Percentiles rank a stretch among this genome's conserved stretches.
phyloP scores from a whole-genome alignment of 768 basidiomycete species.

The Pleurotus platypus region DNA sequence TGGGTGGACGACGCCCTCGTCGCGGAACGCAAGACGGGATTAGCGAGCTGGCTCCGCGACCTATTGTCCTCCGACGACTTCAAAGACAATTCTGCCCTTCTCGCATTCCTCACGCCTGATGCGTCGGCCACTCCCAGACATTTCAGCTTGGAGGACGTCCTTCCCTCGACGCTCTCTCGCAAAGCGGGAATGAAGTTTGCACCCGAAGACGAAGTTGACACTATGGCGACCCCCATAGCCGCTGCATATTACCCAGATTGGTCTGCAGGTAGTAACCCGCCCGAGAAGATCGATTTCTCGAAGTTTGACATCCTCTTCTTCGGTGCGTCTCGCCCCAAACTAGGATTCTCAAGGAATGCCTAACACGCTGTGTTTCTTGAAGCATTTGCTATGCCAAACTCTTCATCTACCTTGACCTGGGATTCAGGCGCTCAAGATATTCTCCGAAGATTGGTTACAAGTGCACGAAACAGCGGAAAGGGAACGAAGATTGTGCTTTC shows the following conservation, averaged over 20 bases:
- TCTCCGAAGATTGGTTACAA: constrained; percentile 52
- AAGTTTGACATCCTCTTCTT: constrained; percentile 69
- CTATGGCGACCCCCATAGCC: constrained; percentile 29
- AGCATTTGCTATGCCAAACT: constrained; percentile 73
- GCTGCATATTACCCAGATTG: constrained; percentile 53
- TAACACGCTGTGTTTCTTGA: constrained; percentile 9
- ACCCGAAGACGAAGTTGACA: constrained; percentile 15
- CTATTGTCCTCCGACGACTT: constrained; percentile 34
- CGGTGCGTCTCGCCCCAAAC: constrained; percentile 27
- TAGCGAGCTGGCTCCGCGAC: constrained; percentile 37
- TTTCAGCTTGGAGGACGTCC: constrained; percentile 41
- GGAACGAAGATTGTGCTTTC: constrained; percentile 66
- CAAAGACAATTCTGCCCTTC: constrained; percentile 27
- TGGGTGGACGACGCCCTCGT: constrained; percentile 54
- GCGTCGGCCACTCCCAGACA: constrained; percentile 16
- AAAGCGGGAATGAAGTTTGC: constrained; percentile 26
- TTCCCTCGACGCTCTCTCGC: constrained; percentile 43
- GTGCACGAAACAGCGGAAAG: constrained; percentile 50
- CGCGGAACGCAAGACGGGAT: constrained; percentile 45
- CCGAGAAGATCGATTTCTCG: constrained; percentile 57
- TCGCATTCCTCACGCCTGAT: constrained; percentile 33
- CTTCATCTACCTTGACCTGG: constrained; percentile 48
- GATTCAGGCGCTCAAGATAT: constrained; percentile 46
- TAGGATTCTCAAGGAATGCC: not conserved
- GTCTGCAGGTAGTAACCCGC: constrained; percentile 42